Conservation (phyloP, 768 basidiomycete species). For the Lactifluus volemus region DNA sequence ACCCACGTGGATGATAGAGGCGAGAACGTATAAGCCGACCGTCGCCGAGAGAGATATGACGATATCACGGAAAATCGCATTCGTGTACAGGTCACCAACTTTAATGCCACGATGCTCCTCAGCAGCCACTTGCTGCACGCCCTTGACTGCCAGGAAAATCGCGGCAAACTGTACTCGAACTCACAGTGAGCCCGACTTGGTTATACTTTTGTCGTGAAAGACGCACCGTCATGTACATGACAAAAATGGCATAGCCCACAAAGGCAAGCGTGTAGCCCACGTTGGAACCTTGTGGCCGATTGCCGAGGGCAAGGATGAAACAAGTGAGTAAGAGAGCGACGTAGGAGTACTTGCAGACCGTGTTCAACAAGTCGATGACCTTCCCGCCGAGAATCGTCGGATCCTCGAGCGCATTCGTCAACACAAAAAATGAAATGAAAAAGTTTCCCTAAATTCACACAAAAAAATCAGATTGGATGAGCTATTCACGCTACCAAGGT, state of each 20-base stretch:
- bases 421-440: slow-evolving; percentile 80
- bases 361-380: slow-evolving; percentile 64
- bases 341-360: slow-evolving; percentile 79
- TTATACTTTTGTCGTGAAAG: background rate
- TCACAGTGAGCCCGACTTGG: slow-evolving; percentile 5
- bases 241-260: slow-evolving; percentile 82
- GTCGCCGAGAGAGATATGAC: slow-evolving; percentile 82
- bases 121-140: slow-evolving; percentile 51
- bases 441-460: slow-evolving; percentile 58
- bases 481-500: background rate
- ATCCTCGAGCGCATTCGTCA: slow-evolving; percentile 69
- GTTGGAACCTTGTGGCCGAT: slow-evolving; percentile 86
- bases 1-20: slow-evolving; percentile 80
- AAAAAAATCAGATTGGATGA: background rate
- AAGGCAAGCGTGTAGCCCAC: slow-evolving; percentile 81
- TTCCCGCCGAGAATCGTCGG: slow-evolving; percentile 41
- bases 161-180: slow-evolving; percentile 47
- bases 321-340: slow-evolving; percentile 80
- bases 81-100: slow-evolving; percentile 59
- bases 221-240: slow-evolving; percentile 91
- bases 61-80: slow-evolving; percentile 77
- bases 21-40: slow-evolving; percentile 76
- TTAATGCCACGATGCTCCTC: slow-evolving; percentile 38
- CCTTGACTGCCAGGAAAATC: slow-evolving; percentile 77
- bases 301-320: slow-evolving; percentile 82